Base-by-base conservation (phyloP, 768 basidiomycete genomes). In the Suillus hirtellus region DNA sequence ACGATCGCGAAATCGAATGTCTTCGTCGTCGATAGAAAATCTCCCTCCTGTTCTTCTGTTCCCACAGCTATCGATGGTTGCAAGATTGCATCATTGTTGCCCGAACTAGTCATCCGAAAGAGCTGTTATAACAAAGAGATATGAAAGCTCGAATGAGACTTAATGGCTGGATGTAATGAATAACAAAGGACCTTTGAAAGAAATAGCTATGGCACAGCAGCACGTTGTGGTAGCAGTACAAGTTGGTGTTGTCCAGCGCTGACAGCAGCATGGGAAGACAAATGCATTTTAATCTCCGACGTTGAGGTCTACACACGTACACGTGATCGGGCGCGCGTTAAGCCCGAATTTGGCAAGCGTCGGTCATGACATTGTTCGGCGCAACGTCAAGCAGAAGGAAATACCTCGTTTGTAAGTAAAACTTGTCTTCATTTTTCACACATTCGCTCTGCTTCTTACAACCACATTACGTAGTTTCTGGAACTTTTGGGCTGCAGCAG, bases 141-240 rank as follows among this genome's bases (percentile, higher is more conserved):
- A 37, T 46, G 60, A 37, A 46, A 17, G 24, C 17, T 21, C 14
- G 56, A 59, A 55, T 38, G 9, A 4, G 14, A 38, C 17, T 14
- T 35, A 60, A 40, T 40, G 60, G 9, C 37, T 53, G 53, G 19
- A 27, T 31, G 19, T 27, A 59, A 37, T 56, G 38, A 21, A 42
- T 17, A 58, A 58, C 56, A 58, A 40, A 42, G 40, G 40, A 31
- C 24, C 56, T 42, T 58, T 42, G 40, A 58, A 42, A 58, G 24
- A 37, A 27, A 58, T 10, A 56, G 8, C 38, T 56, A 56, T 56
- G 21, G 24, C 55, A 56, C 55, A 56, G 27, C 7, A 58, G 68
- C 60, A 65, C 55, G 72, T 72, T 64, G 74, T 70, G 73, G 74
- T 74, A 66, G 64, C 50, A 65, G 55, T 60, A 59, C 67, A 69